Evolutionary conservation across 805 yeast genomes (phyloP), one percentile per base, ranked within the genome.

Genomic region (Ogataea thermomethanolica): DNA sequence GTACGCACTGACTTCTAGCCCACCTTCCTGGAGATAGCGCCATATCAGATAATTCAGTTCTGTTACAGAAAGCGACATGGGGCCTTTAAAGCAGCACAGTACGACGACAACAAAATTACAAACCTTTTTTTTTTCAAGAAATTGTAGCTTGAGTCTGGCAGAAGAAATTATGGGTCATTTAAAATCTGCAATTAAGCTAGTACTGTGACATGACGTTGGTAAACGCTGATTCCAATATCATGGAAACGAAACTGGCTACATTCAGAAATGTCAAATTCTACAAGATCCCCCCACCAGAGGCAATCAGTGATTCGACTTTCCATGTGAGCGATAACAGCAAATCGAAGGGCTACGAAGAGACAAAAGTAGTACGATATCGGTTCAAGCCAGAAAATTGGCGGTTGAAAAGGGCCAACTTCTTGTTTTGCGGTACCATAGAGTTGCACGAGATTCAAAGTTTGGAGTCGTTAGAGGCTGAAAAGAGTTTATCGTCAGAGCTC

Each of bases 41-140:
- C 96, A 93, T 39, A 91, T 77, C 51, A 93, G 73, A 58, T 91
- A 91, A 67, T 91, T 93, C 39, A 91, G 74, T 62, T 89, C 95
- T 42, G 75, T 79, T 41, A 93, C 82, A 5, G 93, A 76, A 35
- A 91, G 66, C 20, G 95, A 83, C 96, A 88, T 87, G 5, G 28
- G 25, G 7, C 36, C 14, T 25, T 10, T 15, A 33, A 24, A 8
- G 25, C 27, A 7, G 13, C 8, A 21, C 14, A 3, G 17, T 17
- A 31, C 32, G n/a, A 35, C 31, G 36, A 33, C 36, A 41, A 29
- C 39, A 34, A 37, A 37, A 13, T 31, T 30, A 30, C 42, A 39
- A 39, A 34, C 40, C 11, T 32, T 27, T 28, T 38, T 38, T 38
- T 38, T 38, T 32, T 31, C 25, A 10, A 12, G 20, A 25, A 8